phyloP scores from a whole-genome alignment of 2,329 filamentous ascomycete species.

The Berkeleyomyces basicola region DNA sequence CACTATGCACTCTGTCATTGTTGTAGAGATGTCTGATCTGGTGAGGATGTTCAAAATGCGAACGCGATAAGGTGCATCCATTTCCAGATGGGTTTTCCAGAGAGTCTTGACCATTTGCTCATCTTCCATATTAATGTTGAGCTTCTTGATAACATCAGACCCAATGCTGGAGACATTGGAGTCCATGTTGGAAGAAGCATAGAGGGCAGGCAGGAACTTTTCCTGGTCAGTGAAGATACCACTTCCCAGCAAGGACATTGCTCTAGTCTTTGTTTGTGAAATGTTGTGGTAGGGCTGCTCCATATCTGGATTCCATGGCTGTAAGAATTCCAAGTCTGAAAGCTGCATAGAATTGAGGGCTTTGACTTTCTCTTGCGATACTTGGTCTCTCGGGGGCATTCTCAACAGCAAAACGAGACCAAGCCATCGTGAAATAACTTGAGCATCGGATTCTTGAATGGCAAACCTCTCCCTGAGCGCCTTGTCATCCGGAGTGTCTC shows the following conservation, averaged over 20 bases:
- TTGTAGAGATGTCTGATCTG: conserved; percentile 59
- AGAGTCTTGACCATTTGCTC: conserved; percentile 43
- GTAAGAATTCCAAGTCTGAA: conserved; percentile 53
- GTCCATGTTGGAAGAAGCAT: conserved; percentile 68
- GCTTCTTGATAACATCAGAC: conserved; percentile 76
- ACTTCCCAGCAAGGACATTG: conserved; percentile 59
- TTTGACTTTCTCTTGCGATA: neutral
- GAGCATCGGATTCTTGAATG: conserved; percentile 51
- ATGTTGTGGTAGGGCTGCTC: conserved; percentile 13
- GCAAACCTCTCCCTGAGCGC: conserved; percentile 49
- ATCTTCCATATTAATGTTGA: conserved; percentile 57
- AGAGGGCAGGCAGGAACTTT: conserved; percentile 67
- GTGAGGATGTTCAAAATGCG: conserved; percentile 60
- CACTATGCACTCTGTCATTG: conserved; percentile 50
- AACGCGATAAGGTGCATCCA: conserved; percentile 56
- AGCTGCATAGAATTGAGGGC: conserved; percentile 28
- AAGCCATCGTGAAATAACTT: conserved; percentile 58
- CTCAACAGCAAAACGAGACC: conserved; percentile 56
- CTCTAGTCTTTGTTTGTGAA: conserved; percentile 36
- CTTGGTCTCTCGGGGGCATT: conserved; percentile 15
- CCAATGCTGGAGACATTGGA: conserved; percentile 69
- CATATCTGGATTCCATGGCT: conserved; percentile 35
- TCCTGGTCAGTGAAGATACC: conserved; percentile 73
- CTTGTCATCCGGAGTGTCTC: conserved; percentile 64
- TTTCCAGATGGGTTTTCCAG: conserved; percentile 56